phyloP scores from a whole-genome alignment of 176 grass and related monocot species.

The Puya raimondii region DNA sequence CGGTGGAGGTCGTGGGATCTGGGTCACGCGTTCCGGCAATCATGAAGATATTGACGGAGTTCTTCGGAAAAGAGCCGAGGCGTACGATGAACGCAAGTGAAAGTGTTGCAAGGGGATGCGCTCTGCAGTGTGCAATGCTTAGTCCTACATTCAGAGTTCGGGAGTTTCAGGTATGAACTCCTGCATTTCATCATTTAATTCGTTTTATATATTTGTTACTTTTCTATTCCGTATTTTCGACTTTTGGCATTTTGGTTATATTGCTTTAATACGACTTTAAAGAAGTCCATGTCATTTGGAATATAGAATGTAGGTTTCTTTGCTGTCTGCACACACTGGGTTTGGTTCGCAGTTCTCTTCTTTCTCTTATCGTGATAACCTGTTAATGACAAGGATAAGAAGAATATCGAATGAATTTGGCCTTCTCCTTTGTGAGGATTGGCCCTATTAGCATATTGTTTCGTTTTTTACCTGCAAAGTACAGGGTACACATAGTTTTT shows the following conservation, averaged over 20 bases:
- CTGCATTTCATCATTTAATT: background rate
- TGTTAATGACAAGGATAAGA: too few species aligned
- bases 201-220: background rate
- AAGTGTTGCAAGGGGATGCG: conserved; percentile 72
- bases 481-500: too few species aligned
- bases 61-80: conserved; percentile 70
- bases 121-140: conserved; percentile 83
- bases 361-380: too few species aligned
- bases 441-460: too few species aligned
- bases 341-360: too few species aligned
- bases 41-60: conserved; percentile 60
- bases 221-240: background rate
- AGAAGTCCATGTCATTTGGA: too few species aligned
- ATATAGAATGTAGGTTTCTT: too few species aligned
- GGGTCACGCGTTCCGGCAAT: conserved; percentile 66
- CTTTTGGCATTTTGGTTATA: background rate
- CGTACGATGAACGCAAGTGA: conserved; percentile 96
- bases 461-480: too few species aligned
- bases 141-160: conserved; percentile 96
- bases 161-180: conserved; percentile 63
- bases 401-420: too few species aligned
- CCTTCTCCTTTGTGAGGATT: too few species aligned
- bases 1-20: conserved; percentile 61
- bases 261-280: too few species aligned
- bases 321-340: too few species aligned